phyloP scores from a whole-genome alignment of 805 yeast genomes.

The Grigorovia jiainica region DNA sequence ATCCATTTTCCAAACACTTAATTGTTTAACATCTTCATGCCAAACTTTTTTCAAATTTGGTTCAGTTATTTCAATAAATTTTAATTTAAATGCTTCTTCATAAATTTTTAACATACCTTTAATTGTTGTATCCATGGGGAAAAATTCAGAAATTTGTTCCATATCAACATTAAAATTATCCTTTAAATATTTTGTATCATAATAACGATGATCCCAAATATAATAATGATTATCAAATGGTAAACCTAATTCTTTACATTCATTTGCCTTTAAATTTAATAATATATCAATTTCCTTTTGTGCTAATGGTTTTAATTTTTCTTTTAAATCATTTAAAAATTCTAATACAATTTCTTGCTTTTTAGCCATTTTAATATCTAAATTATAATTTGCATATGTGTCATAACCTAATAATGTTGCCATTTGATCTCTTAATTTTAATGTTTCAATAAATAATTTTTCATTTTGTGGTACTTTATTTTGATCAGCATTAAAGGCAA shows the following conservation, averaged over 20 bases:
- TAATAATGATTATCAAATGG: conserved; percentile 36
- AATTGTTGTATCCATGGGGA: conserved; percentile 63
- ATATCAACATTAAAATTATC: conserved; percentile 64
- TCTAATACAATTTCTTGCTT: conserved; percentile 46
- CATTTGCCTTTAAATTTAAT: conserved; percentile 43
- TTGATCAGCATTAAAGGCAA: conserved; percentile 58
- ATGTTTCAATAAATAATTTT: conserved; percentile 47
- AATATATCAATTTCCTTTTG: conserved; percentile 41
- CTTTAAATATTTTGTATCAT: conserved; percentile 56
- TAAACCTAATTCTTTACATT: conserved; percentile 38
- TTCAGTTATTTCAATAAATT: conserved; percentile 45
- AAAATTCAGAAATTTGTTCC: conserved; percentile 62
- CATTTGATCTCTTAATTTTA: conserved; percentile 50
- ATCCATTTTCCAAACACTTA: conserved; percentile 62
- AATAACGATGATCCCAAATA: conserved; percentile 69
- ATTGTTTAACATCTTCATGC: conserved; percentile 73
- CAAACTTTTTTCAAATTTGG: conserved; percentile 43
- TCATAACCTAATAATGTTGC: conserved; percentile 59
- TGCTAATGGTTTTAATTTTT: conserved; percentile 53
- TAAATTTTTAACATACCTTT: conserved; percentile 61
- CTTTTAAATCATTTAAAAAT: conserved; percentile 54
- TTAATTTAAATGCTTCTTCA: conserved; percentile 58
- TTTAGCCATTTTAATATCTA: conserved; percentile 79
- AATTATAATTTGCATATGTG: conserved; percentile 57
- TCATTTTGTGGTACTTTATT: conserved; percentile 60